phyloP scores from a whole-genome alignment of 1,284 basidiomycete genomes.

The Boletus smithii region DNA sequence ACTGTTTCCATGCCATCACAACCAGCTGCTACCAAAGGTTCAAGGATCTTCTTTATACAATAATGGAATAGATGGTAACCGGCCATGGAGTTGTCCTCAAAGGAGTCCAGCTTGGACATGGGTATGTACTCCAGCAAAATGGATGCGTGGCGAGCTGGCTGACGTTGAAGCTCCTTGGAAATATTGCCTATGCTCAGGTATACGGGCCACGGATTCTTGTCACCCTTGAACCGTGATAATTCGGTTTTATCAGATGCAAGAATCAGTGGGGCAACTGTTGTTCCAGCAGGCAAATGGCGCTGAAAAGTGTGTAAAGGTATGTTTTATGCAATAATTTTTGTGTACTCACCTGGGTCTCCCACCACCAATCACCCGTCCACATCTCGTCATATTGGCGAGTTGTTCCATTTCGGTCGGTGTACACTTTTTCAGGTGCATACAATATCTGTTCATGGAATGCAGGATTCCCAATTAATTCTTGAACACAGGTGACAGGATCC shows the following conservation, averaged over 20 bases:
- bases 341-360: slow-evolving; percentile 10
- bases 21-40: slow-evolving; percentile 34
- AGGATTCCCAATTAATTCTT: slow-evolving; percentile 35
- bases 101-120: slow-evolving; percentile 38
- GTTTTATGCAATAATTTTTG: no score
- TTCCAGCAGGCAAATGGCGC: neutral
- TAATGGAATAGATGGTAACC: slow-evolving; percentile 38
- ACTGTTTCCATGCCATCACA: slow-evolving; percentile 2
- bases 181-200: slow-evolving; percentile 25
- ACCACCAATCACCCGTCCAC: slow-evolving; percentile 14
- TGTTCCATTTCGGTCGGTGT: neutral
- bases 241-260: slow-evolving; percentile 14
- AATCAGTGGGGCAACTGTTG: slow-evolving; percentile 10
- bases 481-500: slow-evolving; percentile 33
- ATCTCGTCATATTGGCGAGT: slow-evolving; percentile 4
- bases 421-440: slow-evolving; percentile 25
- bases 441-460: slow-evolving; percentile 21
- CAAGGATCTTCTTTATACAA: slow-evolving; percentile 34
- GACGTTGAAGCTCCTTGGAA: slow-evolving; percentile 16
- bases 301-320: no score
- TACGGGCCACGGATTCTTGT: slow-evolving; percentile 24
- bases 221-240: slow-evolving; percentile 17
- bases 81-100: slow-evolving; percentile 22
- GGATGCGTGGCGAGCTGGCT: slow-evolving; percentile 27
- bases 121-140: slow-evolving; percentile 43